Evolutionary conservation across 257 asterid genomes (phyloP).

Genomic region (Echites panduratus): DNA sequence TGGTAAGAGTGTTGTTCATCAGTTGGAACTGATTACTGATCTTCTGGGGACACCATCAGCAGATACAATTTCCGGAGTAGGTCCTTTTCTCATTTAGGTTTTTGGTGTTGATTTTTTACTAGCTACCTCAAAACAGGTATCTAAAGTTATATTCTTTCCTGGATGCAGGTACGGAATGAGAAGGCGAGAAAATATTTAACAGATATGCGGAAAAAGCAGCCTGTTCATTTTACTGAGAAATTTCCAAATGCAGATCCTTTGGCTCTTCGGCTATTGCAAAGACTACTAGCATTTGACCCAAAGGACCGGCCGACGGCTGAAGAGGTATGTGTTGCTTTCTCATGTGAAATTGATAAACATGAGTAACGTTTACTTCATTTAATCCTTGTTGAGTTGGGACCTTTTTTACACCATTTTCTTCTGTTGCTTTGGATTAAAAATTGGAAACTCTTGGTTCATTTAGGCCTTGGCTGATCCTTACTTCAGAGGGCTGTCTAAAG

Average conservation of each 20-base stretch:
- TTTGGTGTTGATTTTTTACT: not conserved
- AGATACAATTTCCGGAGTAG: constrained; percentile 77
- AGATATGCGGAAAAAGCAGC: constrained; percentile 63
- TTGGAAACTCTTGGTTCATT: constrained; percentile 21
- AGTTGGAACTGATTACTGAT: constrained; percentile 85
- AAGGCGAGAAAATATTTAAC: constrained; percentile 87
- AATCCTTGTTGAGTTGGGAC: not conserved
- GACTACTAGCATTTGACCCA: constrained; percentile 84
- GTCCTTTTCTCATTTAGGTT: not conserved
- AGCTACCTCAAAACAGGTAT: constrained; percentile 8
- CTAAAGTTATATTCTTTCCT: constrained; percentile 6
- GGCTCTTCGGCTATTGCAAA: constrained; percentile 63
- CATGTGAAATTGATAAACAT: not conserved
- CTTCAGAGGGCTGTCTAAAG: constrained; percentile 77
- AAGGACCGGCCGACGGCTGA: constrained; percentile 90
- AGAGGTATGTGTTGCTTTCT: constrained; percentile 45
- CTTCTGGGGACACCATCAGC: constrained; percentile 82
- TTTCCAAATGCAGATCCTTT: constrained; percentile 61
- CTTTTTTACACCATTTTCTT: not conserved
- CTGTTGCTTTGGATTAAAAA: not conserved
- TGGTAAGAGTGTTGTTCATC: constrained; percentile 90
- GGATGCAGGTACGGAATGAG: constrained; percentile 79
- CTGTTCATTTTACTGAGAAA: constrained; percentile 56
- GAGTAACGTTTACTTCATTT: not conserved
- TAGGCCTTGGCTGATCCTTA: constrained; percentile 93